phyloP scores from a whole-genome alignment of 345 rosid genomes.

The Cardamine resedifolia region DNA sequence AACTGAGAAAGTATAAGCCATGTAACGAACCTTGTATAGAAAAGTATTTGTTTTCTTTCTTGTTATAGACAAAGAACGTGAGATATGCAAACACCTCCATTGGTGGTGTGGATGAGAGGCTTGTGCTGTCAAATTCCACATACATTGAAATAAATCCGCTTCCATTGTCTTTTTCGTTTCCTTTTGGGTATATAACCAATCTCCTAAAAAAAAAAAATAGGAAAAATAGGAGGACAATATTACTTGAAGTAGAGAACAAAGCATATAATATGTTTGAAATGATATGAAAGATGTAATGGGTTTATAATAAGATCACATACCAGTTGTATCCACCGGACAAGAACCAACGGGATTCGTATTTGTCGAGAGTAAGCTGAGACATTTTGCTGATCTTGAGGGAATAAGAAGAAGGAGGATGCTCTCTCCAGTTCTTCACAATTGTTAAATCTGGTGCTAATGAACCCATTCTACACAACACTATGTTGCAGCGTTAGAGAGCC shows the following conservation, averaged over 20 bases:
- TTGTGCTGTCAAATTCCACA: background rate
- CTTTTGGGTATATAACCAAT: background rate
- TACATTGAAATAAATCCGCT: slow-evolving; percentile 6
- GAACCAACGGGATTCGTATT: background rate
- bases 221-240: background rate
- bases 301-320: background rate
- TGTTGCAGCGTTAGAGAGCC: background rate
- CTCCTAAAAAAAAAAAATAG: background rate
- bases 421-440: background rate
- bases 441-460: background rate
- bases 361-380: background rate
- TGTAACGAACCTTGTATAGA: slow-evolving; percentile 5
- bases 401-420: background rate
- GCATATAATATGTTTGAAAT: background rate
- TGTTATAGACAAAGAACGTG: background rate
- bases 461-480: background rate
- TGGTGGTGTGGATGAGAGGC: background rate
- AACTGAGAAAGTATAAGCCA: no score
- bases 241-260: background rate
- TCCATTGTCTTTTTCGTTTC: background rate
- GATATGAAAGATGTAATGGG: background rate
- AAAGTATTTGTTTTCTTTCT: background rate
- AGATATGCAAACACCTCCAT: background rate
- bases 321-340: background rate
- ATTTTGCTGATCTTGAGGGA: background rate